phyloP scores from a whole-genome alignment of 2,329 filamentous ascomycete species.

The Ophiocordyceps robertsii region DNA sequence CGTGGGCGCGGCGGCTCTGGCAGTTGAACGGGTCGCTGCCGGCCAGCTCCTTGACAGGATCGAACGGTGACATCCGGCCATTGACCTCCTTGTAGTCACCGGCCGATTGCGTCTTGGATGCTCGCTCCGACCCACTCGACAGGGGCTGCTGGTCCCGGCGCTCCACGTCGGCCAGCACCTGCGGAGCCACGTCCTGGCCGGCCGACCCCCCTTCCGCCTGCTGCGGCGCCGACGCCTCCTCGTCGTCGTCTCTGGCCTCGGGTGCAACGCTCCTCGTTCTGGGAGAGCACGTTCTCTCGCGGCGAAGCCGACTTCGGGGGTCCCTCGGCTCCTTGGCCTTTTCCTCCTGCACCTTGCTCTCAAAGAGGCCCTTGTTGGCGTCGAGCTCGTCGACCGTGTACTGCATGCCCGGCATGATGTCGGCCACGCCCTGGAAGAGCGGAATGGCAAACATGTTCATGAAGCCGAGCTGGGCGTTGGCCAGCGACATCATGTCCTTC shows the following conservation, averaged over 20 bases:
- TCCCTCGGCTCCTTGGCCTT: slow-evolving; percentile 31
- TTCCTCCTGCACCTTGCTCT: slow-evolving; percentile 51
- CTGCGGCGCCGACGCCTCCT: slow-evolving; percentile 5
- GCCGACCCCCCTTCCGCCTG: slow-evolving; percentile 8
- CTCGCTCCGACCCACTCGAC: slow-evolving; percentile 1
- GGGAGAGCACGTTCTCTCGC: slow-evolving; percentile 30
- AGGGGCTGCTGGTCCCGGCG: slow-evolving; percentile 11
- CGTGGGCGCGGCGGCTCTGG: slow-evolving; percentile 17
- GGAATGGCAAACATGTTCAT: slow-evolving; percentile 94
- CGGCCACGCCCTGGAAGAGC: slow-evolving; percentile 76
- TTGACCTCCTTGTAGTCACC: slow-evolving; percentile 24
- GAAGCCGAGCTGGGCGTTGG: slow-evolving; percentile 82
- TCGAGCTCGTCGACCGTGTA: slow-evolving; percentile 77
- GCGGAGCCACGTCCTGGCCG: slow-evolving; percentile 9
- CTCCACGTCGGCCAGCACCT: slow-evolving; percentile 10
- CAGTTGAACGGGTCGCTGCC: slow-evolving; percentile 35
- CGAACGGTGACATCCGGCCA: slow-evolving; percentile 29
- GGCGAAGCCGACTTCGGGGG: slow-evolving; percentile 20
- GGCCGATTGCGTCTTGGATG: not conserved
- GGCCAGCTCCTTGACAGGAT: slow-evolving; percentile 32
- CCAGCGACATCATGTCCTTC: slow-evolving; percentile 70
- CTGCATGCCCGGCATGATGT: slow-evolving; percentile 71
- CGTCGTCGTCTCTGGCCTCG: slow-evolving; percentile 12
- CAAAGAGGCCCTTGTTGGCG: slow-evolving; percentile 63
- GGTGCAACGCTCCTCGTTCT: slow-evolving; percentile 28